phyloP scores from a whole-genome alignment of 768 basidiomycete genomes.

The Serendipita sp. region DNA sequence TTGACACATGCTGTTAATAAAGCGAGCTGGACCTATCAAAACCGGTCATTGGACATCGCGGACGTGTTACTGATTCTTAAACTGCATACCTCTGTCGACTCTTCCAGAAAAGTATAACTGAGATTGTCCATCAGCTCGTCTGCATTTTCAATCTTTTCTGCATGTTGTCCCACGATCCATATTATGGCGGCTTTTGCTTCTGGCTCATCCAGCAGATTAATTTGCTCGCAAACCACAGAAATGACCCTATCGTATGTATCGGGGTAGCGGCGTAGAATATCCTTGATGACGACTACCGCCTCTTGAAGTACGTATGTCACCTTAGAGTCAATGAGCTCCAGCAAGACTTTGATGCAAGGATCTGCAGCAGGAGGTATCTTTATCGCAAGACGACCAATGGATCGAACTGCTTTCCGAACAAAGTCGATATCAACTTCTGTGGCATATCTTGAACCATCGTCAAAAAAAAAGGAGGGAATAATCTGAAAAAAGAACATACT shows the following conservation, averaged over 20 bases:
- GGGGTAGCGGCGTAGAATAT: conserved; percentile 94
- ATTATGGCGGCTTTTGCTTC: conserved; percentile 96
- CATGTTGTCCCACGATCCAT: conserved; percentile 95
- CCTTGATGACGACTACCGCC: conserved; percentile 91
- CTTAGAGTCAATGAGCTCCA: conserved; percentile 80
- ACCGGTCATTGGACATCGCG: background rate
- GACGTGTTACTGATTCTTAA: background rate
- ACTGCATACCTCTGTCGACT: conserved; percentile 71
- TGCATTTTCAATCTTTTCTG: conserved; percentile 86
- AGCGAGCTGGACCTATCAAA: conserved; percentile 75
- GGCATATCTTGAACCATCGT: conserved; percentile 51
- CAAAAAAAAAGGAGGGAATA: background rate
- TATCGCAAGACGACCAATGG: conserved; percentile 95
- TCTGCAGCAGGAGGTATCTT: conserved; percentile 85
- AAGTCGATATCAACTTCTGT: conserved; percentile 98
- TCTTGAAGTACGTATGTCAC: conserved; percentile 96
- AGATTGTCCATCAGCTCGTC: conserved; percentile 92
- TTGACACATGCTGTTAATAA: conserved; percentile 90
- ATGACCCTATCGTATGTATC: conserved; percentile 95
- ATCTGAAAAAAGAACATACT: conserved; percentile 34
- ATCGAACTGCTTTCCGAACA: conserved; percentile 91
- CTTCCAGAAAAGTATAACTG: conserved; percentile 76
- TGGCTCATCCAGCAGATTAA: conserved; percentile 85
- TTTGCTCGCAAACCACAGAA: conserved; percentile 78
- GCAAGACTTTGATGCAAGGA: conserved; percentile 71